Conservation (phyloP, 2,329 filamentous ascomycete species). For the Penicillium hesseltinei region DNA sequence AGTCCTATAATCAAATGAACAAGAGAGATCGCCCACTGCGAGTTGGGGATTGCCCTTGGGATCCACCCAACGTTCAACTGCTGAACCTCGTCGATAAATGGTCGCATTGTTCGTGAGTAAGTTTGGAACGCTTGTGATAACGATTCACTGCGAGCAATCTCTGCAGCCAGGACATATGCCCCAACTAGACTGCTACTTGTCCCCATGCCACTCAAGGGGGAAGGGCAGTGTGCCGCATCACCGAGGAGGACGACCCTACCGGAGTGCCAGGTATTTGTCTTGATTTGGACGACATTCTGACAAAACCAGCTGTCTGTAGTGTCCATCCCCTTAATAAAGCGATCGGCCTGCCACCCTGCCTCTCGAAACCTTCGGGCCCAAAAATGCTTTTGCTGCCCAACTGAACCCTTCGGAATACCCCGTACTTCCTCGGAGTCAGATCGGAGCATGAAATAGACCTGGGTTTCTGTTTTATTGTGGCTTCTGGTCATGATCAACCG, state of each 20-base stretch:
- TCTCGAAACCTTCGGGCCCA: slow-evolving; percentile 31
- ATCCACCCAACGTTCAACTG: slow-evolving; percentile 15
- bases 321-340: slow-evolving; percentile 41
- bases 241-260: slow-evolving; percentile 39
- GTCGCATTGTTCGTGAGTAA: too few species aligned
- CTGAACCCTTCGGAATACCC: slow-evolving; percentile 10
- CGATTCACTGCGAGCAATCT: too few species aligned
- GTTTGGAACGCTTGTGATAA: too few species aligned
- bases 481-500: slow-evolving; percentile 24
- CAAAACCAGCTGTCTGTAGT: slow-evolving; percentile 47
- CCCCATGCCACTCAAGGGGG: slow-evolving; percentile 37
- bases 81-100: too few species aligned
- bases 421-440: slow-evolving; percentile 13
- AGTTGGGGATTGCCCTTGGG: slow-evolving; percentile 15
- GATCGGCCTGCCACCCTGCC: slow-evolving; percentile 40
- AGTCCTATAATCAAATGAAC: too few species aligned
- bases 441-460: slow-evolving; percentile 23
- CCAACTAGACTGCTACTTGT: slow-evolving; percentile 25
- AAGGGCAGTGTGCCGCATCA: slow-evolving; percentile 41
- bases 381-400: slow-evolving; percentile 30
- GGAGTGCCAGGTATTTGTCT: slow-evolving; percentile 29
- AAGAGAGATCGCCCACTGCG: slow-evolving; percentile 10
- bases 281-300: slow-evolving; percentile 38
- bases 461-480: slow-evolving; percentile 20
- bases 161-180: too few species aligned